These are phyloP conservation scores for Pythium sp. DNA, from an alignment of 352 stramenopile species.

Conservation along the genomic window DNA sequence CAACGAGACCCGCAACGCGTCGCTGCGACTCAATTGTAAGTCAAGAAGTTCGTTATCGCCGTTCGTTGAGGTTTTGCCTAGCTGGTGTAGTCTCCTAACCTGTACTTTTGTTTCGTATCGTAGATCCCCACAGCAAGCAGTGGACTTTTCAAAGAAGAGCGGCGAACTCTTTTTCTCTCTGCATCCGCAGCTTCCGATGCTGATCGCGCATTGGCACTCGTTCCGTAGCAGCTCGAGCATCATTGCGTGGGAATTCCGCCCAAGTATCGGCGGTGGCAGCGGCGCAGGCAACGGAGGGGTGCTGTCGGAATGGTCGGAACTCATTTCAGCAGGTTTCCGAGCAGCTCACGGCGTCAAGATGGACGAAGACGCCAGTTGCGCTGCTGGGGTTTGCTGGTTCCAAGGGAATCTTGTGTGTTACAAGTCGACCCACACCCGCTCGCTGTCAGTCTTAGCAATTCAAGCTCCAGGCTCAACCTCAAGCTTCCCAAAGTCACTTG, in stretches of 20 bases:
- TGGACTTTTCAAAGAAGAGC: slow-evolving; percentile 51
- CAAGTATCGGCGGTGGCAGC: slow-evolving; percentile 25
- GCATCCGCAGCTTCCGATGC: slow-evolving; percentile 37
- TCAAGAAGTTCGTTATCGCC: not conserved
- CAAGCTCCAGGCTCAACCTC: not conserved
- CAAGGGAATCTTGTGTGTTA: slow-evolving; percentile 15
- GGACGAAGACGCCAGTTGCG: slow-evolving; percentile 10
- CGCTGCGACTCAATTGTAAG: slow-evolving; percentile 31
- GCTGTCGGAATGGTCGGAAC: slow-evolving; percentile 20
- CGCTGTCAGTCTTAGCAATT: slow-evolving; percentile 15
- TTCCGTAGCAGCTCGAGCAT: slow-evolving; percentile 13
- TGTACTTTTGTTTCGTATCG: not conserved
- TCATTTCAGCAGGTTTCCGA: slow-evolving; percentile 2
- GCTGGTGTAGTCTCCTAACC: not conserved
- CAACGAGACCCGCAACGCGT: slow-evolving; percentile 30
- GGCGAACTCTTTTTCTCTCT: slow-evolving; percentile 43
- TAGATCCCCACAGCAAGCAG: slow-evolving; percentile 38
- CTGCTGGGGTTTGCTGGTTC: slow-evolving; percentile 13
- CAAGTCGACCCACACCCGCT: slow-evolving; percentile 8
- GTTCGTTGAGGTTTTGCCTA: too few species aligned
- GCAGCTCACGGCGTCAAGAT: not conserved
- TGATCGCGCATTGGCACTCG: slow-evolving; percentile 47
- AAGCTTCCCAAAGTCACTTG: not conserved
- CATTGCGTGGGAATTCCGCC: slow-evolving; percentile 18
- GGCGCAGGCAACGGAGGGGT: slow-evolving; percentile 24